Evolutionary conservation across 352 stramenopile species (phyloP), one percentile per base, ranked within the genome.

Genomic region (Globisporangium takayamanum): DNA sequence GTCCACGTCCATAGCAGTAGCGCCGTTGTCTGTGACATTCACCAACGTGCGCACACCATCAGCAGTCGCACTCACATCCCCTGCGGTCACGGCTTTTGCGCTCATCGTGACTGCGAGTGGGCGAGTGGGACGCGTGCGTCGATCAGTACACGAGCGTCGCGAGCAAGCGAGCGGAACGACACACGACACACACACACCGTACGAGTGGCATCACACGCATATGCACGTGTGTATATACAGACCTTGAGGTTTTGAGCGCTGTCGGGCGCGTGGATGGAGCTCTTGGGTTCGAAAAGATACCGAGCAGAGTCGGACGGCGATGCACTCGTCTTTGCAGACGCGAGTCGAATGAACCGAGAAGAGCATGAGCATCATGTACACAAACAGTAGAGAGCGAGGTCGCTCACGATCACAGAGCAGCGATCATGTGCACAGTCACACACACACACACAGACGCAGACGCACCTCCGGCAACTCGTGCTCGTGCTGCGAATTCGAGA

Each of bases 11-110:
- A 87, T 89, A 36, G 72, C 67, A 6, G 51, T 12, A 7, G 50
- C 18, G 41, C 5, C 47, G 57, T 68, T 74, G 56, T 89, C 82
- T 65, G 74, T 84, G 62, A 88, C 76, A 75, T 75, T 80, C 60
- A 90, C 80, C 53, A 80, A 68, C 57, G 78, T 82, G 57, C 72
- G 78, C 66, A 92, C 77, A 68, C 77, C 75, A 63, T 90, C 82
- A 64, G 82, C 78, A 41, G 80, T 89, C 46, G 82, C 72, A 55
- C 77, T 87, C 53, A 89, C 78, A 68, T 92, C 82, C 15, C 78
- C 70, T 37, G 76, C 69, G 25, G 78, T 89, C 55, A 91, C 78
- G 36, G 72, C 51, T 62, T 89, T 81, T 44, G 74, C 77, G 63
- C 60, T 87, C 76, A 89, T 92, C 18, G 50, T 62, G 42, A n/a